Evolutionary conservation across 352 stramenopile species (phyloP).

Genomic region (Pythium apleroticum): DNA sequence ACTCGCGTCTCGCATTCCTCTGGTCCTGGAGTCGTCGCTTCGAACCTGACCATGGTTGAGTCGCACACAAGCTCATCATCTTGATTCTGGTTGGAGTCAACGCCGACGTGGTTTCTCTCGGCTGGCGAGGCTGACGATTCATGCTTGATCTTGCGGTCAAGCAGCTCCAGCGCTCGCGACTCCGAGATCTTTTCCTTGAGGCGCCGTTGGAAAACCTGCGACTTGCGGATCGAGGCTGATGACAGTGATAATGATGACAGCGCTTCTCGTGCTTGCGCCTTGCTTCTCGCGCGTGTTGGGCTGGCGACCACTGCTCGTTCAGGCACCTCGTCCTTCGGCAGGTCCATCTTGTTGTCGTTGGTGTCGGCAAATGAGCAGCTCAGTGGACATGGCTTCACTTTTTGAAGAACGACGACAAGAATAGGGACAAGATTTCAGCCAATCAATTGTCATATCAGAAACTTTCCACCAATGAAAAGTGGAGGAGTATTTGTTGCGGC

Average conservation of each 20-base stretch:
- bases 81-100: slow-evolving; percentile 33
- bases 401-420: slow-evolving; percentile 8
- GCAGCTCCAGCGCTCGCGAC: slow-evolving; percentile 65
- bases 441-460: neutral
- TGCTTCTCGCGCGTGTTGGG: neutral
- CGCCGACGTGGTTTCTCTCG: neutral
- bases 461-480: slow-evolving; percentile 22
- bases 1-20: slow-evolving; percentile 37
- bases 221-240: slow-evolving; percentile 23
- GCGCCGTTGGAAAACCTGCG: slow-evolving; percentile 46
- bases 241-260: neutral
- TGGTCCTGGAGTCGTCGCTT: slow-evolving; percentile 9
- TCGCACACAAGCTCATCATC: slow-evolving; percentile 75
- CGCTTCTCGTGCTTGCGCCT: neutral
- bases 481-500: neutral
- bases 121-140: neutral
- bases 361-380: neutral
- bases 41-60: slow-evolving; percentile 65
- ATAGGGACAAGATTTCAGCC: slow-evolving; percentile 6
- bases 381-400: slow-evolving; percentile 21
- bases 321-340: neutral
- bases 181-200: slow-evolving; percentile 65
- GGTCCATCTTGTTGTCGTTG: neutral
- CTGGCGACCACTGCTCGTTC: neutral
- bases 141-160: slow-evolving; percentile 48